Evolutionary conservation across 345 rosid species (phyloP), one percentile per base, ranked within the genome.

Genomic region (Populus ilicifolia): DNA sequence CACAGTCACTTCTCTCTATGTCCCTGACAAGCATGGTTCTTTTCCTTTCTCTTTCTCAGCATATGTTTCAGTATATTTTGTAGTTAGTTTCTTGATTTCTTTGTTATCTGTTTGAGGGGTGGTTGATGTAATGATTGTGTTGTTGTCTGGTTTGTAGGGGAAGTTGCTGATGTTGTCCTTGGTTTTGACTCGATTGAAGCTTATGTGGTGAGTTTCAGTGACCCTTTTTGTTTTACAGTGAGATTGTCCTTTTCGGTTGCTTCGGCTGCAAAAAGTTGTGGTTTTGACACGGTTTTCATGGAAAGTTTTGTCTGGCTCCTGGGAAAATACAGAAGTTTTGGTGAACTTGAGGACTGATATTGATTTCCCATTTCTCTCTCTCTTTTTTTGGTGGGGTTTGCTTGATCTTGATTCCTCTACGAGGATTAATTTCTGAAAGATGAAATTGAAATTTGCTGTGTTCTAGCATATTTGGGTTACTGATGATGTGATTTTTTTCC

Each of bases 141-240:
- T 33, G 12, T 70, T n/a, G 39, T 43, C 54, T 67, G 27, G 20
- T 70, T 54, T 82, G 27, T 74, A 94, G 96, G 98, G 35, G 81
- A 88, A 75, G 72, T 84, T 79, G 89, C 87, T 71, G 98, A 94
- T 79, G 91, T 91, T 2, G 93, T 91, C 75, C 92, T 92, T 73
- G 97, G 97, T 65, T 94, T 94, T 65, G 98, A 94, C 80, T 80
- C 97, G 5, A 76, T 91, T 14, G 97, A 92, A 48, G 94, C 90
- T 0, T 92, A 94, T 75, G 77, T 88, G 96, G 97, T 94, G 79
- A 81, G 30, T 74, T 67, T 23, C 27, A 71, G 2, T 4, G 25
- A 18, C 71, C 48, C 46, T 21, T 67, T 65, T 67, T 17, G 71
- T 67, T 67, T 38, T 35, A 3, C 25, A 8, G 46, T 35, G 25